A percentile compares a stretch with the other conserved stretches of the same genome.
Evolutionary conservation across 2,329 filamentous ascomycete species (phyloP).

Genomic region (Aspergillaceae sp.): DNA sequence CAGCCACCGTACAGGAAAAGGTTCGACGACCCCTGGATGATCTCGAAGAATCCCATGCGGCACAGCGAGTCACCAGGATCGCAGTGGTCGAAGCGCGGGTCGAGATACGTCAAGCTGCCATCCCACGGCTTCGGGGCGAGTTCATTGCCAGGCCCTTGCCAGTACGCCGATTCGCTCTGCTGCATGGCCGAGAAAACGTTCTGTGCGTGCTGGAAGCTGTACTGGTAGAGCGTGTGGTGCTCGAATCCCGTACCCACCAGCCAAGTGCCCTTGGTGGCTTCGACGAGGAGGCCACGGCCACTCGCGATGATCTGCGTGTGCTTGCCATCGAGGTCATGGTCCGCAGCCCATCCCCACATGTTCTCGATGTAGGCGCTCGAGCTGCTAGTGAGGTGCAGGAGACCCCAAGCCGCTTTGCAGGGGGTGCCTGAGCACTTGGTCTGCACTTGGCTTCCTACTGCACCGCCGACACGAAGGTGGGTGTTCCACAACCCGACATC

Average conservation of each 20-base stretch:
- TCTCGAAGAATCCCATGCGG: constrained; percentile 28
- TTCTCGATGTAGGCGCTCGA: constrained; percentile 48
- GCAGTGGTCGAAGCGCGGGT: constrained; percentile 22
- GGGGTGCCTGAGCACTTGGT: constrained; percentile 26
- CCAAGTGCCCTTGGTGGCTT: constrained; percentile 37
- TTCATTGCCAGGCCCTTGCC: constrained; percentile 24
- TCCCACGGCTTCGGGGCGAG: constrained; percentile 23
- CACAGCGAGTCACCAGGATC: constrained; percentile 23
- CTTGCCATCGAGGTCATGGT: constrained; percentile 42
- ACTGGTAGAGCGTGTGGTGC: constrained; percentile 42
- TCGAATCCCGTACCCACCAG: constrained; percentile 40
- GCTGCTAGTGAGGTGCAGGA: constrained; percentile 42
- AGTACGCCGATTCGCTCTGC: constrained; percentile 27
- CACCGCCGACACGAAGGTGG: constrained; percentile 40
- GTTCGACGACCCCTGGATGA: constrained; percentile 20
- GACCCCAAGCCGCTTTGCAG: constrained; percentile 42
- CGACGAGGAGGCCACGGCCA: constrained; percentile 34
- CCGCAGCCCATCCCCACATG: constrained; percentile 41
- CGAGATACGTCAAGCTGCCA: constrained; percentile 11
- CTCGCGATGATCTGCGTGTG: constrained; percentile 23
- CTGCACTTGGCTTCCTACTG: constrained; percentile 32
- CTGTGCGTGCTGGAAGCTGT: constrained; percentile 36
- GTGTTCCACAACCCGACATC: constrained; percentile 47
- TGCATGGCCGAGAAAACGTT: constrained; percentile 35
- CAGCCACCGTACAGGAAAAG: constrained; percentile 33